Conservation (phyloP, 106 monocot genomes). For the Amphibolis antarctica region DNA sequence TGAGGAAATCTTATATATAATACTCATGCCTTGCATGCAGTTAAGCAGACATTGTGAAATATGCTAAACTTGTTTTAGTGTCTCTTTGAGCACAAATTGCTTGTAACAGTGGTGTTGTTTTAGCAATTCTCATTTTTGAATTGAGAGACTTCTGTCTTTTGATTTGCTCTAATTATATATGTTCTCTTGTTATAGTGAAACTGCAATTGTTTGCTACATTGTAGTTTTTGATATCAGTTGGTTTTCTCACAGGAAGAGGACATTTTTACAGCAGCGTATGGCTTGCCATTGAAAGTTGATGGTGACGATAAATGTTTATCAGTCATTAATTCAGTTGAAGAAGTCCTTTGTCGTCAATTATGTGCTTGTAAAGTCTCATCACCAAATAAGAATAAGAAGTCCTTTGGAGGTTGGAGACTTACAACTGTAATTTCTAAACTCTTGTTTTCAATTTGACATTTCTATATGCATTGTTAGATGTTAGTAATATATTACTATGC, state of each 20-base stretch:
- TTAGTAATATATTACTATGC: too few relatives aligned
- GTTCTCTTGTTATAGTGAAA: neutral
- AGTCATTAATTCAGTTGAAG: conserved; percentile 84
- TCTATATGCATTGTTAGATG: neutral
- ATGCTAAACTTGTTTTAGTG: too few relatives aligned
- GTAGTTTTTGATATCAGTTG: neutral
- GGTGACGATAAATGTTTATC: conserved; percentile 80
- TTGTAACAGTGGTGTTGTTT: too few relatives aligned
- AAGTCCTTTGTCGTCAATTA: conserved; percentile 72
- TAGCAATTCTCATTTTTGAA: too few relatives aligned
- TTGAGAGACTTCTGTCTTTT: too few relatives aligned
- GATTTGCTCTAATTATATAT: neutral
- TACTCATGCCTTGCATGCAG: too few relatives aligned
- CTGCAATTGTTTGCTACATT: neutral
- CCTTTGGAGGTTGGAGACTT: conserved; percentile 43
- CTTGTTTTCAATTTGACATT: neutral
- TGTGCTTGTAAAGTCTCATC: conserved; percentile 65
- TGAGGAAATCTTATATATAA: too few relatives aligned
- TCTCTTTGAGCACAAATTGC: too few relatives aligned
- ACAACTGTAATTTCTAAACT: neutral
- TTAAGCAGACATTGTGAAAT: too few relatives aligned
- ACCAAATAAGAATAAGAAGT: conserved; percentile 59
- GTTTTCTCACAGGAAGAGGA: conserved; percentile 73
- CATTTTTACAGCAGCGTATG: conserved; percentile 76
- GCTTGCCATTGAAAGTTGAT: conserved; percentile 75